Base-by-base conservation (phyloP, 2,329 filamentous ascomycete genomes). In the Xylariales sp. region DNA sequence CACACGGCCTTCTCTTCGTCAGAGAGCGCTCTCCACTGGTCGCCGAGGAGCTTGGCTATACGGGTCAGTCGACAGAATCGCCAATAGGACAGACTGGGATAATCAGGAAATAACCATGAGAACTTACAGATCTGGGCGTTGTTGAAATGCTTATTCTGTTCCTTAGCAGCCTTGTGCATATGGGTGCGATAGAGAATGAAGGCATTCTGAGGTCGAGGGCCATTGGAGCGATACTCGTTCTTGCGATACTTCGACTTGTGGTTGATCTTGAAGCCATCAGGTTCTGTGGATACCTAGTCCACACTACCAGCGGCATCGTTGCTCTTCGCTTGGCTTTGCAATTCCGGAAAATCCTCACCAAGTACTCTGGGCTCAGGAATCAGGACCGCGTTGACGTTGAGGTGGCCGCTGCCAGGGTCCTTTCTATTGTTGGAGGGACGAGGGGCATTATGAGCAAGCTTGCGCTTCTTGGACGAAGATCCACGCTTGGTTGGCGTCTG, bases 1-100 rank as follows among this genome's bases (percentile, higher is more conserved):
- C 39, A 42, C 14, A 27, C 15, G 6, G 14, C 3, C 32, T 35
- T 42, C 32, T 42, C 39, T 3, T 15, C 4, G 11, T 28, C 16
- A 9, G 39, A 3, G 11, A 42, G 15, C 10, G n/a, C 18, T 3
- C 21, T 25, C 39, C 39, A 42, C 31, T 28, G 35, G 9, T 15
- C 16, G 21, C 39, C 39, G 8, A 42, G 3, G 20, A 42, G 12
- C 32, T 42, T 42, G 31, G 39, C 38, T 40, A 10, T 28, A n/a
- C 8, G n/a, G n/a, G n/a, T n/a, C n/a, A n/a, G n/a, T n/a, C n/a
- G n/a, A n/a, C n/a, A n/a, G n/a, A n/a, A n/a, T n/a, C n/a, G n/a
- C n/a, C n/a, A n/a, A n/a, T n/a, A n/a, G n/a, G n/a, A n/a, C n/a
- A n/a, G n/a, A n/a, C n/a, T n/a, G n/a, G n/a, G n/a, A n/a, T n/a